These are phyloP conservation scores for Arabis hirsuta DNA, from an alignment of 345 rosid species.

Conservation along the genomic window DNA sequence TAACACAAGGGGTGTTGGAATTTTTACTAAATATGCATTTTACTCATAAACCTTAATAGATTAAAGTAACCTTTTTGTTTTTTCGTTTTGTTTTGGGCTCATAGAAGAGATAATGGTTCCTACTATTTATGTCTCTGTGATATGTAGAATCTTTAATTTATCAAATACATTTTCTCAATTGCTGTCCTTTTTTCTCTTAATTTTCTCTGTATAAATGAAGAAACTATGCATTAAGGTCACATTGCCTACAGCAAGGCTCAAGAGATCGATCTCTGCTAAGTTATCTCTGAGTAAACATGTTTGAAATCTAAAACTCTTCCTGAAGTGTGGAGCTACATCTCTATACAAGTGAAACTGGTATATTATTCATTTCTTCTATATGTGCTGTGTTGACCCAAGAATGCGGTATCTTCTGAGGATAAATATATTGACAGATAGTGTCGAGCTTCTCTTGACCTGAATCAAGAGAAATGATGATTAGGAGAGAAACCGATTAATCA, in stretches of 20 bases:
- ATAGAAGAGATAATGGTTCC: slow-evolving; percentile 41
- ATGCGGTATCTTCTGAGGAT: slow-evolving; percentile 69
- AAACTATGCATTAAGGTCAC: slow-evolving; percentile 16
- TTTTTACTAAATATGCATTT: slow-evolving; percentile 39
- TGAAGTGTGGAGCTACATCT: slow-evolving; percentile 15
- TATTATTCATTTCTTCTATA: slow-evolving; percentile 40
- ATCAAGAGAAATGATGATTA: slow-evolving; percentile 23
- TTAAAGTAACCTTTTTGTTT: slow-evolving; percentile 32
- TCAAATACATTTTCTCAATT: slow-evolving; percentile 18
- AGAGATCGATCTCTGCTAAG: slow-evolving; percentile 1
- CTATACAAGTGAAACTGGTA: slow-evolving; percentile 33
- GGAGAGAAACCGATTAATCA: slow-evolving; percentile 4
- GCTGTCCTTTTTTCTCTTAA: neutral
- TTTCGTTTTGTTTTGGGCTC: slow-evolving; percentile 24
- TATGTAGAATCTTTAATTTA: slow-evolving; percentile 41
- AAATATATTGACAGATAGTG: slow-evolving; percentile 72
- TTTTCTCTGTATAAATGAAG: slow-evolving; percentile 1
- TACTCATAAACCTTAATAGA: slow-evolving; percentile 39
- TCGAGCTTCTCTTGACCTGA: slow-evolving; percentile 63
- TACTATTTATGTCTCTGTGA: slow-evolving; percentile 28
- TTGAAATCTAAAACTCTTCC: slow-evolving; percentile 17
- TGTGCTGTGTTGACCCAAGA: slow-evolving; percentile 53
- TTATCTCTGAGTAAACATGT: slow-evolving; percentile 1
- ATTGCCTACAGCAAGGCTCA: neutral
- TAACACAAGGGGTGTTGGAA: slow-evolving; percentile 17